phyloP scores from a whole-genome alignment of 257 asterid species.

The Gentiana straminea region DNA sequence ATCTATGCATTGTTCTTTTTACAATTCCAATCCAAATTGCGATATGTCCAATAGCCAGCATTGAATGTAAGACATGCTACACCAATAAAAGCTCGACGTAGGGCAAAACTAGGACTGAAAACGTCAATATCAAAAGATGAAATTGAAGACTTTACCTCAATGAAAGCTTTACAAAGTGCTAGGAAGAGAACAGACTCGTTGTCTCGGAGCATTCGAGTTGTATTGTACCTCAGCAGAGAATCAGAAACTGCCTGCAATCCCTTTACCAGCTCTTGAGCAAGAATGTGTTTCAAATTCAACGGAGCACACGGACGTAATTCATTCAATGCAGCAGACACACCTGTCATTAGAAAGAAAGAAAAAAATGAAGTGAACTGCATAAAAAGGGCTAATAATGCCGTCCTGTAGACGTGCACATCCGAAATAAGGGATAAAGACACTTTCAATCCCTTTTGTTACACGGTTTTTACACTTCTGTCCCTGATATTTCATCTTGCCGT shows the following conservation, averaged over 20 bases:
- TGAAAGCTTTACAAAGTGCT: slow-evolving; percentile 78
- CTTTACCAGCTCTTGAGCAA: slow-evolving; percentile 38
- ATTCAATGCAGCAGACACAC: slow-evolving; percentile 94
- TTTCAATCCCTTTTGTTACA: too few relatives aligned
- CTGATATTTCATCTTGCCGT: too few relatives aligned
- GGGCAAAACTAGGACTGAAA: not conserved
- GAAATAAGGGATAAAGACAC: too few relatives aligned
- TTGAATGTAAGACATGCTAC: too few relatives aligned
- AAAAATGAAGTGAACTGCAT: too few relatives aligned
- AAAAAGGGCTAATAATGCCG: not conserved
- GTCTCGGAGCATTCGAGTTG: slow-evolving; percentile 78
- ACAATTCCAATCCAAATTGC: too few relatives aligned
- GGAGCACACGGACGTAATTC: slow-evolving; percentile 97
- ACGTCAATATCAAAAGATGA: not conserved
- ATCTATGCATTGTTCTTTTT: too few relatives aligned
- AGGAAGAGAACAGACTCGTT: slow-evolving; percentile 76
- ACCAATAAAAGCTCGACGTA: too few relatives aligned
- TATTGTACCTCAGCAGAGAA: slow-evolving; percentile 75
- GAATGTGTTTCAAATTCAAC: slow-evolving; percentile 53
- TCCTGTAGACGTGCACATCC: too few relatives aligned
- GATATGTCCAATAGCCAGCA: too few relatives aligned
- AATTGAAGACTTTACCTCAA: slow-evolving; percentile 44
- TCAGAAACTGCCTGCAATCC: slow-evolving; percentile 71
- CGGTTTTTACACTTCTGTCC: too few relatives aligned
- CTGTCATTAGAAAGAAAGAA: slow-evolving; percentile 23